These are phyloP conservation scores for Debaryomyces robertsiae DNA, from an alignment of 1,139 yeast genomes.

Conservation along the genomic window DNA sequence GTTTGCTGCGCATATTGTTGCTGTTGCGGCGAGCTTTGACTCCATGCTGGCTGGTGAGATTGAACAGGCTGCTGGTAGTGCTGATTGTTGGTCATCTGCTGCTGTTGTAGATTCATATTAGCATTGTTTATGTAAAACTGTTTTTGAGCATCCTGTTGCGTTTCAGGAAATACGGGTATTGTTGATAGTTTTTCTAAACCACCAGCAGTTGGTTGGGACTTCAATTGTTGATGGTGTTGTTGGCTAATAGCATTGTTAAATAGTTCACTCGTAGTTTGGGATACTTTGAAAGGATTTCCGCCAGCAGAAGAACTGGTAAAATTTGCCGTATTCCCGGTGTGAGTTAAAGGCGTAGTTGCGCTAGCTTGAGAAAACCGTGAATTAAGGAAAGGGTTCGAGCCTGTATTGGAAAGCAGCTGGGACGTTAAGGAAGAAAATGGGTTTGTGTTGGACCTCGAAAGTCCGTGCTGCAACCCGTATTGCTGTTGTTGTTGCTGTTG, in stretches of 20 bases:
- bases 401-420: constrained; percentile 15
- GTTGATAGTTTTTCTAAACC: constrained; percentile 67
- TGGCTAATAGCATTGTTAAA: constrained; percentile 29
- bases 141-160: constrained; percentile 46
- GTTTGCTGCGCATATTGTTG: constrained; percentile 11
- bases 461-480: constrained; percentile 17
- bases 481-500: constrained; percentile 17
- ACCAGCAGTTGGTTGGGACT: constrained; percentile 64
- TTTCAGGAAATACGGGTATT: constrained; percentile 65
- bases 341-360: constrained; percentile 39
- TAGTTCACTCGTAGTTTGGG: constrained; percentile 38
- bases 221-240: constrained; percentile 29
- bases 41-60: background rate
- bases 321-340: constrained; percentile 25
- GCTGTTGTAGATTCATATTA: constrained; percentile 40
- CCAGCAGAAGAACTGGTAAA: constrained; percentile 40
- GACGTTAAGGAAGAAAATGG: constrained; percentile 40
- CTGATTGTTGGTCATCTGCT: constrained; percentile 28
- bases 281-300: constrained; percentile 48
- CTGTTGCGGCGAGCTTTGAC: constrained; percentile 4
- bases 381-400: constrained; percentile 55
- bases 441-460: constrained; percentile 39
- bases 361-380: constrained; percentile 39
- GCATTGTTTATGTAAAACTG: constrained; percentile 44
- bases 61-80: constrained; percentile 2